Evolutionary conservation across 2,329 filamentous ascomycete species (phyloP), one percentile per base, ranked within the genome.

Genomic region (Cryphonectria naterciae): DNA sequence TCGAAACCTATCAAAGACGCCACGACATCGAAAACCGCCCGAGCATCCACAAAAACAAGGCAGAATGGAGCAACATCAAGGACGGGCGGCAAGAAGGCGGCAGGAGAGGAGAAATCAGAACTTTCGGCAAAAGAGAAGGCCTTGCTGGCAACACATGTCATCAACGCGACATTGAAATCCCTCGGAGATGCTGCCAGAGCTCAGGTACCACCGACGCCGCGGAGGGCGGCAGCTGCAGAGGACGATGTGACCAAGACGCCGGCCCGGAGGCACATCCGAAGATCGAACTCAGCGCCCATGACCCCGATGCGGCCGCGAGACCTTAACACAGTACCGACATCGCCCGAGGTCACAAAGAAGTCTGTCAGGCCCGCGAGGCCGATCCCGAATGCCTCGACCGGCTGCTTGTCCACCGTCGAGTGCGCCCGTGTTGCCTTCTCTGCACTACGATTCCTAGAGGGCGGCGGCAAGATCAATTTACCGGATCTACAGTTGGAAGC

Each of bases 131-230:
- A 86, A 75, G 91, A 93, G 70, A 89, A 86, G 78, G 89, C 89
- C 66, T 84, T 88, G 61, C 81, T 95, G 49, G 92, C 92, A 17
- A 93, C 92, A 0, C 88, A 94, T 73, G 84, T 93, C 49, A 88
- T 94, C 76, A 95, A 95, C 78, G 83, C 84, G 8, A 86, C 90
- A 1, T 83, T 95, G 54, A 94, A 92, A 76, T 85, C 87, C 13
- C 84, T 95, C 4, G 85, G 86, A n/a, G 89, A 92, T 69, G 89
- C 89, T 0, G 84, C 89, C 28, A 94, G 90, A 77, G 79, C 82
- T 2, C 73, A 80, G 4, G 74, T 79, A 1, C 73, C 76, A 4
- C 52, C 58, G 32, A 68, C 79, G 2, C 78, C 80, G 19, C 77
- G 81, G 10, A 75, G 76, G n/a, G 78, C 77, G 74, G 78, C 79